These are phyloP conservation scores for Lichina pygmaea DNA, from an alignment of 495 filamentous ascomycete species.

Conservation along the genomic window DNA sequence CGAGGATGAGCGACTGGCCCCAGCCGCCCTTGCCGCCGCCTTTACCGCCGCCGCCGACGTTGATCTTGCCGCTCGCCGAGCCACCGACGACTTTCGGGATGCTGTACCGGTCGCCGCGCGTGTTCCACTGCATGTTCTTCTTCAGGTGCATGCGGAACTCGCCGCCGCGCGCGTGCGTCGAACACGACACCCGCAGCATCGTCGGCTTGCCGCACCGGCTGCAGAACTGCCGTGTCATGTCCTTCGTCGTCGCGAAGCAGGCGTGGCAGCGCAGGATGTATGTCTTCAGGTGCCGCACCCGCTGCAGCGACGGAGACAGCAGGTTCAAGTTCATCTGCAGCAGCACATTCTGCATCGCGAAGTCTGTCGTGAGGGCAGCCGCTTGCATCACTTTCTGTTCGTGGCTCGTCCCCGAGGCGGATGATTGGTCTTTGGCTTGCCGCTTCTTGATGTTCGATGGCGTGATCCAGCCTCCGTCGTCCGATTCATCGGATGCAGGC, in stretches of 20 bases:
- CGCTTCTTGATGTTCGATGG: constrained; percentile 73
- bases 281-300: constrained; percentile 54
- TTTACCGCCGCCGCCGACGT: constrained; percentile 18
- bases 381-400: constrained; percentile 43
- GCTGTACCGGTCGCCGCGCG: constrained; percentile 63
- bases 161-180: constrained; percentile 41
- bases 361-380: constrained; percentile 78
- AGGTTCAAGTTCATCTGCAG: constrained; percentile 88
- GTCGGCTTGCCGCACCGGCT: constrained; percentile 70
- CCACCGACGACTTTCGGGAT: constrained; percentile 79
- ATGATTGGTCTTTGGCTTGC: constrained; percentile 35
- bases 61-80: constrained; percentile 39
- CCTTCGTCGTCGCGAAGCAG: constrained; percentile 66
- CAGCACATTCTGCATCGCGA: constrained; percentile 87
- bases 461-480: constrained; percentile 80
- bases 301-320: constrained; percentile 45
- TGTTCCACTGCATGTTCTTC: constrained; percentile 92
- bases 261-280: constrained; percentile 84
- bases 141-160: constrained; percentile 74
- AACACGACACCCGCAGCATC: constrained; percentile 63
- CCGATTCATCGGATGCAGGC: constrained; percentile 19
- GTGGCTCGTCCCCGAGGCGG: constrained; percentile 16
- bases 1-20: constrained; percentile 56
- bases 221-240: constrained; percentile 83
- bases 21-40: constrained; percentile 73